A percentile compares a stretch with the other conserved stretches of the same genome.
Evolutionary conservation across 306 rosid species (phyloP).

Genomic region (Fragaria iinumae): DNA sequence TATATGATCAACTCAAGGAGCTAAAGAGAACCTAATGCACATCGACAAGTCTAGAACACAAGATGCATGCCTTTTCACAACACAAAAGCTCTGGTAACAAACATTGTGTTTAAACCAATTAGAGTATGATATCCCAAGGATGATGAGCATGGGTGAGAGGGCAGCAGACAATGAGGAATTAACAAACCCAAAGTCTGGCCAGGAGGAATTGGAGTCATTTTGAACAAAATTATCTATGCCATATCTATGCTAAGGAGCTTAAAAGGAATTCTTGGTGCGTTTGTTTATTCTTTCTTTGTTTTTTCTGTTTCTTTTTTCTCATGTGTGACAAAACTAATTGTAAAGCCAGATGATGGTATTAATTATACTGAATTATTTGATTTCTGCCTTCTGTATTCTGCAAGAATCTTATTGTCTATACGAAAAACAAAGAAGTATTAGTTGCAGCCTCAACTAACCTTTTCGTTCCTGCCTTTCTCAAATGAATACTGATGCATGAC

Average conservation of each 20-base stretch:
- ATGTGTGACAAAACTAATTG: background rate
- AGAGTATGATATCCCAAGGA: background rate
- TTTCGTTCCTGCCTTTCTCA: constrained; percentile 21
- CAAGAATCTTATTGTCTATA: background rate
- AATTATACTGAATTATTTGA: background rate
- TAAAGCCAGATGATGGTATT: background rate
- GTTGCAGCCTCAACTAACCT: constrained; percentile 27
- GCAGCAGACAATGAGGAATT: background rate
- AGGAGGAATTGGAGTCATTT: background rate
- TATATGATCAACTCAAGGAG: background rate
- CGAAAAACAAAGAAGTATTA: background rate
- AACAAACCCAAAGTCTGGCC: background rate
- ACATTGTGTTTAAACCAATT: background rate
- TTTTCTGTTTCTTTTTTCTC: background rate
- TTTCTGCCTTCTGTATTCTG: background rate
- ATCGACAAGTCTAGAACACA: background rate
- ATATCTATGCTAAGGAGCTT: background rate
- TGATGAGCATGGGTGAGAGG: background rate
- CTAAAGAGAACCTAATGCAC: background rate
- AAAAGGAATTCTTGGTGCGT: background rate
- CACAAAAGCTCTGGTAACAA: background rate
- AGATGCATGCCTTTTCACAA: background rate
- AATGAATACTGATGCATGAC: constrained; percentile 41
- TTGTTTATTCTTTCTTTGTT: background rate
- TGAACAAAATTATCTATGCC: background rate